These are phyloP conservation scores for Pseudocercospora eumusae DNA, from an alignment of 2,329 filamentous ascomycete genomes.

Conservation along the genomic window DNA sequence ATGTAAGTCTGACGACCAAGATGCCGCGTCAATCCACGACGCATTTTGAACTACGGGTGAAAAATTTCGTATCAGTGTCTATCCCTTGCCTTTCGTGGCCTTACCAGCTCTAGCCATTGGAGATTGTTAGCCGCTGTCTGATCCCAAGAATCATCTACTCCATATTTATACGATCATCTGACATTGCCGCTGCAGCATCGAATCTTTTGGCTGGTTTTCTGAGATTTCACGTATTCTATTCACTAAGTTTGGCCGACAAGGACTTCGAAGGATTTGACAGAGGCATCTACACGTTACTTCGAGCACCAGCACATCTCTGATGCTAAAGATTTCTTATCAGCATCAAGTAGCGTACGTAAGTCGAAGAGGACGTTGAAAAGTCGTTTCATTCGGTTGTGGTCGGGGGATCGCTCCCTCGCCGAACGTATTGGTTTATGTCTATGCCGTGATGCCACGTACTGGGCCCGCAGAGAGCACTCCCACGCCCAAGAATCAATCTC, in stretches of 20 bases:
- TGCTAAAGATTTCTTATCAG: not conserved
- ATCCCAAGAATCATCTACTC: not conserved
- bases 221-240: not conserved
- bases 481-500: not conserved
- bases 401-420: not conserved
- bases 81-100: no score
- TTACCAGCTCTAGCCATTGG: not conserved
- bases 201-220: not conserved
- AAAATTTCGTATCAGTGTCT: no score
- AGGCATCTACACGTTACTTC: no score
- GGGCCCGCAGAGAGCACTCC: not conserved
- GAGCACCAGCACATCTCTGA: not conserved
- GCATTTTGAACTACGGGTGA: no score
- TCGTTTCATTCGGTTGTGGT: not conserved
- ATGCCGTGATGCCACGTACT: not conserved
- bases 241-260: not conserved
- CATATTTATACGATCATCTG: not conserved
- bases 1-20: no score
- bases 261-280: no score
- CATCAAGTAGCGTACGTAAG: not conserved
- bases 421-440: not conserved
- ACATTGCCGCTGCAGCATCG: not conserved
- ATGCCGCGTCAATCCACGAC: no score
- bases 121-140: not conserved
- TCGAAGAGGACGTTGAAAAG: not conserved